Evolutionary conservation across 306 rosid genomes (phyloP), one percentile per base, ranked within the genome.

Genomic region (Sicyos baderoa): DNA sequence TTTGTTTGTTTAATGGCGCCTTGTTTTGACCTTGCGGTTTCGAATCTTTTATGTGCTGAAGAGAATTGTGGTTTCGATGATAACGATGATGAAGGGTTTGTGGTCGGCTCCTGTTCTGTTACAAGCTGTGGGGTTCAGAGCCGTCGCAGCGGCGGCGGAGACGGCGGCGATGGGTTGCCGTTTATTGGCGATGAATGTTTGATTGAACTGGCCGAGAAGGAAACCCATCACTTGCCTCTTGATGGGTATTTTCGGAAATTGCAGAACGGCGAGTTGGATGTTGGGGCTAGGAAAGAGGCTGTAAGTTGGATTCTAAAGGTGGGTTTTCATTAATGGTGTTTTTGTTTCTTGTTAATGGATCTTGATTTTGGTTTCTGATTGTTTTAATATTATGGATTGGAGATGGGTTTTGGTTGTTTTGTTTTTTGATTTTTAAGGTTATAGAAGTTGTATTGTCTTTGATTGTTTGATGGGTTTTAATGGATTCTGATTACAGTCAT

Each of bases 281-380:
- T 81, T 17, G 84, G 62, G 37, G 86, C 90, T 18, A 85, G 97
- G 82, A 79, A 75, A 18, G 88, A 86, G 51, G 89, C 95, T 48
- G 82, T 88, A 77, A 89, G 83, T 84, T 94, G 99, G 97, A 94
- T 94, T 80, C 67, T 44, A 54, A 84, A 90, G 99, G 99, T 94
- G 73, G 68, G 82, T 84, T 75, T 4, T 71, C 29, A 9, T 44
- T 45, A 45, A 37, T 25, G 13, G 63, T 21, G 68, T 12, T 55
- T 55, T 72, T 52, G 68, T 67, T 67, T 50, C 9, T n/a, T 50
- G 29, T 7, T 47, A 56, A 7, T 66, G 35, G 47, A 37, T 70
- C 32, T 21, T 45, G 17, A 0, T 29, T 48, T 47, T 49, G 7
- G 17, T 62, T 19, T 23, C 15, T 12, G 70, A 64, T 63, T 63